phyloP scores from a whole-genome alignment of 1,139 yeast species.

The Sugiyamaella paludigena region DNA sequence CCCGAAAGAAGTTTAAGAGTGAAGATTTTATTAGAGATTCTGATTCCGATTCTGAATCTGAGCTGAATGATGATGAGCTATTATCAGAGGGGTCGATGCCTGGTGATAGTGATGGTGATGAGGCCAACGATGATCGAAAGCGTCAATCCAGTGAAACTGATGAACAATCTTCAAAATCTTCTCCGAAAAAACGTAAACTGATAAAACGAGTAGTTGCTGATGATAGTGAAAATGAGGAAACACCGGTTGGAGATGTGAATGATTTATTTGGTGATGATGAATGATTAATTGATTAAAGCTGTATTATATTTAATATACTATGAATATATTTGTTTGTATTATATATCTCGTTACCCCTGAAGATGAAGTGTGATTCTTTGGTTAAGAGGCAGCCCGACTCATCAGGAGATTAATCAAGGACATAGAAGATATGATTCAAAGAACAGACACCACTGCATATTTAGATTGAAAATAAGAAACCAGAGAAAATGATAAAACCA shows the following conservation, averaged over 20 bases:
- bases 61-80: constrained; percentile 23
- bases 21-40: constrained; percentile 23
- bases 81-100: constrained; percentile 17
- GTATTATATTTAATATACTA: not conserved
- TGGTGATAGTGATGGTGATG: constrained; percentile 7
- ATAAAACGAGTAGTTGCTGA: constrained; percentile 30
- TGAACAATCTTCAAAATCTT: constrained; percentile 5
- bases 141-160: constrained; percentile 15
- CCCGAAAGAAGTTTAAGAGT: constrained; percentile 27
- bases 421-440: no score
- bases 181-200: constrained; percentile 27
- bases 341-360: no score
- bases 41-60: constrained; percentile 23
- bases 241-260: constrained; percentile 26
- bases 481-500: no score
- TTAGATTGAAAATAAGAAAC: no score
- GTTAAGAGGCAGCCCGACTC: no score
- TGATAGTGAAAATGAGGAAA: constrained; percentile 34
- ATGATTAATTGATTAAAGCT: not conserved
- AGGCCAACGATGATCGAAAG: not conserved
- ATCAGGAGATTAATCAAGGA: no score
- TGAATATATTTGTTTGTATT: not conserved
- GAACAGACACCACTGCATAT: no score
- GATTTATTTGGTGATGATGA: constrained; percentile 33
- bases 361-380: no score